Conservation (phyloP, 2,329 filamentous ascomycete species). For the Grosmannia huntii region DNA sequence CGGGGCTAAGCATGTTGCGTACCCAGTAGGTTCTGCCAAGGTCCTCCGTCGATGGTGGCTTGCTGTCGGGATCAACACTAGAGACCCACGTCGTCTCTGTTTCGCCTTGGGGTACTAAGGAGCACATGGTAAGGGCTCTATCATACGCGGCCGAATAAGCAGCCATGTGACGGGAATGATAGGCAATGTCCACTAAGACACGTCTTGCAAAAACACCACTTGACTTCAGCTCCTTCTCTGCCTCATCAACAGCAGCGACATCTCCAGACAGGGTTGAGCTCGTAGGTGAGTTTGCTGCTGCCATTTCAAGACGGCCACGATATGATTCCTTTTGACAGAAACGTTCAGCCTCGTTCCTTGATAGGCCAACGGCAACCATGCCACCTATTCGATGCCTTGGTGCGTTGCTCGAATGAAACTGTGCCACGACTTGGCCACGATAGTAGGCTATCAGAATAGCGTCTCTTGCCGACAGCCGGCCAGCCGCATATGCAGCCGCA, state of each 20-base stretch:
- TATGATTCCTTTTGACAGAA: neutral
- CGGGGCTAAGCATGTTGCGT: constrained; percentile 30
- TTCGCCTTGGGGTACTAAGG: neutral
- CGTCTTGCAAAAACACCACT: neutral
- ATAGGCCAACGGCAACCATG: neutral
- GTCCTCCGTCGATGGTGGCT: constrained; percentile 4
- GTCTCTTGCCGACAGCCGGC: neutral
- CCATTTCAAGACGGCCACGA: neutral
- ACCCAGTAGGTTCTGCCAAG: constrained; percentile 26
- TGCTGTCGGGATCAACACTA: constrained; percentile 20
- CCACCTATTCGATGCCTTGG: neutral
- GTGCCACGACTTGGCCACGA: neutral
- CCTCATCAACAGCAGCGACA: neutral
- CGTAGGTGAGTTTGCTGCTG: neutral
- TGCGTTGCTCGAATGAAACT: too few relatives aligned
- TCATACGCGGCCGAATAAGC: neutral
- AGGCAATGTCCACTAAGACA: neutral
- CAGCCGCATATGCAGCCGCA: neutral
- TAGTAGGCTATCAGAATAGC: neutral
- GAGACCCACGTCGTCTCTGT: constrained; percentile 22
- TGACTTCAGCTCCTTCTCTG: neutral
- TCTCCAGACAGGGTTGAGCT: neutral
- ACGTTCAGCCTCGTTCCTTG: neutral
- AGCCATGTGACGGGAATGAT: neutral
- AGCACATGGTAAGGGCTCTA: neutral